Conservation (phyloP, 2,329 filamentous ascomycete species). For the Didymella segeticola region DNA sequence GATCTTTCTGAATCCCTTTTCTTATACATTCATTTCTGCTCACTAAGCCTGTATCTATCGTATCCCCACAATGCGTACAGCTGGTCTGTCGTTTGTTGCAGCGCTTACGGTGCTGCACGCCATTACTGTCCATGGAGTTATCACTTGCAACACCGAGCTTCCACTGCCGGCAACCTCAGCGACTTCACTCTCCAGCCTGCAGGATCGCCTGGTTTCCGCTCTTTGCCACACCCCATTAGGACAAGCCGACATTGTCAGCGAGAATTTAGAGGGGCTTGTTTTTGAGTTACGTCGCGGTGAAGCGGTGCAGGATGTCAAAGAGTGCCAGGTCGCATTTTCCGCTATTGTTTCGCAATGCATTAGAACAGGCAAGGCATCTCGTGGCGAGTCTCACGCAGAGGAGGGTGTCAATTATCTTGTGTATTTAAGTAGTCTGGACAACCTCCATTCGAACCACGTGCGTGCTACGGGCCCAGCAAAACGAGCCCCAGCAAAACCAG, state of each 20-base stretch:
- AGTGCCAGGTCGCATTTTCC: not conserved
- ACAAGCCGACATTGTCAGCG: not conserved
- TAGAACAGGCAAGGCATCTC: not conserved
- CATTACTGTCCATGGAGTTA: not conserved
- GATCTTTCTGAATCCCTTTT: not conserved
- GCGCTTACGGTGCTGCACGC: not conserved
- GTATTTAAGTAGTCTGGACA: not conserved
- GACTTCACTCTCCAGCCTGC: not conserved
- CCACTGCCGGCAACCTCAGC: not conserved
- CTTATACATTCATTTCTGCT: not conserved
- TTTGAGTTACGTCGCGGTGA: not conserved
- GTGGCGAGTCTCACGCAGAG: not conserved
- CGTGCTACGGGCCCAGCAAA: not conserved
- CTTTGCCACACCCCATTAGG: not conserved
- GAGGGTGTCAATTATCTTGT: not conserved
- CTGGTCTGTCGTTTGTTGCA: not conserved
- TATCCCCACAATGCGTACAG: constrained; percentile 1
- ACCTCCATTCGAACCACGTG: not conserved
- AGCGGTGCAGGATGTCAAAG: not conserved
- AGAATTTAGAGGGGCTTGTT: not conserved
- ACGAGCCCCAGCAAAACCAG: too few species aligned
- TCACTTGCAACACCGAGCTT: constrained; percentile 1
- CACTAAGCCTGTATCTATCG: not conserved
- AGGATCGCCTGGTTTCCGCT: not conserved
- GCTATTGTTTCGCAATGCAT: constrained; percentile 2